Base-by-base conservation (phyloP, 2,329 filamentous ascomycete genomes). In the Aspergillus bombycis region DNA sequence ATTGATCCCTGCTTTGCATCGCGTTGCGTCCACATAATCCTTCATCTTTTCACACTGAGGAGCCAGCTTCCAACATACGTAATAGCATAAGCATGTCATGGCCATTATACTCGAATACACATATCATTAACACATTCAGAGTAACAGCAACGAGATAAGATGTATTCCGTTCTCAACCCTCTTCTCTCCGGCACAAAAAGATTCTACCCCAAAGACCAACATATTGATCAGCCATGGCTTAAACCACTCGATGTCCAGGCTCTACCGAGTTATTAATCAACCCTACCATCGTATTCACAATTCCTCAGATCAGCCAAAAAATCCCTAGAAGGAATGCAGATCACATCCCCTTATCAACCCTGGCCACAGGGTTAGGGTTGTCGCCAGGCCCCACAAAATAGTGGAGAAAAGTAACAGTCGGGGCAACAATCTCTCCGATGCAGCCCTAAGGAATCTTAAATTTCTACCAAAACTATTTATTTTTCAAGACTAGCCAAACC, bases 1-100 rank as follows among this genome's bases (percentile, higher is more conserved):
- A 43, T 21, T 0, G 14, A 43, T 36, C 19, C 19, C 10, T 43
- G 19, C 8, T 43, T 16, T 41, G 14, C n/a, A 43, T 36, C 0
- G 14, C 16, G 14, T 36, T 16, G 14, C 34, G 14, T 16, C 2
- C 34, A 36, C 34, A 16, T 43, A 43, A 11, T 43, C 2, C 0
- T 21, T 21, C 41, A 43, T 43, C 8, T 21, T 43, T 21, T 4
- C 2, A 43, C 19, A 7, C 38, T n/a, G n/a, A 41, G 19, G 0
- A 41, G 16, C 38, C 14, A 41, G 38, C 34, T 14, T 36, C 34
- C 34, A 36, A 36, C 38, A 21, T 21, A 21, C 7, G 19, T n/a
- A 6, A 9, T 43, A 43, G 19, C 7, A n/a, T n/a, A 43, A n/a
- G n/a, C 4, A 0, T 7, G 0, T 4, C 19, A 43, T n/a, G 0